Percentiles rank a stretch among this genome's conserved stretches.
phyloP scores from a whole-genome alignment of 345 rosid species.

The Aurinia saxatilis region DNA sequence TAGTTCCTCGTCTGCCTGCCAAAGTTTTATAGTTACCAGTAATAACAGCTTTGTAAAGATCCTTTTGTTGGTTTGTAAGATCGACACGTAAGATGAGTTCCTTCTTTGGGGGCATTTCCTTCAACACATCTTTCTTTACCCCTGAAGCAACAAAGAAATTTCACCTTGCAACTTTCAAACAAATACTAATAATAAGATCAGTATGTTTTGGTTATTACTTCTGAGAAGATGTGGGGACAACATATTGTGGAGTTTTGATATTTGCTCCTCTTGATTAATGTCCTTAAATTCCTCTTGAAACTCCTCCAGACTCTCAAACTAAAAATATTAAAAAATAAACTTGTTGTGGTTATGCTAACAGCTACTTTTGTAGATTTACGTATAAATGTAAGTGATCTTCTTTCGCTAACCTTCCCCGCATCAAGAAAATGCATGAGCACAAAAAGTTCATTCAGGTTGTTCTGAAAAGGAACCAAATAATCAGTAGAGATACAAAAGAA shows the following conservation, averaged over 20 bases:
- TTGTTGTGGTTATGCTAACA: too few relatives aligned
- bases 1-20: slow-evolving; percentile 59
- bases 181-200: background rate
- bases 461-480: slow-evolving; percentile 46
- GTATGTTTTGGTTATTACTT: slow-evolving; percentile 41
- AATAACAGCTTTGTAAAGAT: slow-evolving; percentile 74
- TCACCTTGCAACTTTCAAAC: background rate
- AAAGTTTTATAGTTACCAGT: slow-evolving; percentile 70
- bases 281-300: slow-evolving; percentile 81
- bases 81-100: slow-evolving; percentile 92
- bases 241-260: slow-evolving; percentile 79
- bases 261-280: slow-evolving; percentile 85
- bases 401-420: slow-evolving; percentile 65
- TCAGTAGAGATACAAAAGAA: slow-evolving; percentile 7
- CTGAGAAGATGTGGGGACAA: slow-evolving; percentile 86
- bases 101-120: slow-evolving; percentile 79
- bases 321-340: too few relatives aligned
- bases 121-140: slow-evolving; percentile 85
- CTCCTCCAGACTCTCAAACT: slow-evolving; percentile 84
- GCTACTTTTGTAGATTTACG: background rate
- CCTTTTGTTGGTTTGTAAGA: slow-evolving; percentile 69
- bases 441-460: slow-evolving; percentile 91
- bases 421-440: slow-evolving; percentile 99
- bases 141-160: slow-evolving; percentile 41
- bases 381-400: background rate